Evolutionary conservation across 1,284 basidiomycete genomes (phyloP), one percentile per base, ranked within the genome.

Genomic region (Caloboletus firmus): DNA sequence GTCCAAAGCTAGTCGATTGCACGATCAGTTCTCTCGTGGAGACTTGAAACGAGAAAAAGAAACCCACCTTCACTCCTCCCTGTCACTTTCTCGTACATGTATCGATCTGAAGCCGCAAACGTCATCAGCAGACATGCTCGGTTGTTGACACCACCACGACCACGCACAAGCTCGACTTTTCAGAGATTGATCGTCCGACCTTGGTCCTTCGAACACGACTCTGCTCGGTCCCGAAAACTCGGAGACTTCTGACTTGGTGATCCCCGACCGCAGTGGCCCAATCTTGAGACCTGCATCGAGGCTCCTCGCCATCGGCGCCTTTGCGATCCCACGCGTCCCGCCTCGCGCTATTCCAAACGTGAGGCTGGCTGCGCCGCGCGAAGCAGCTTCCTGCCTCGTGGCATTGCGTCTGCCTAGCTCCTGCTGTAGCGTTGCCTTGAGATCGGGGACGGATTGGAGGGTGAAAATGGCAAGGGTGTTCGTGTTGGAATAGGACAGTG

Each of bases 71-170:
- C 87, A 58, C 91, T 87, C 34, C 93, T 79, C 64, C 91, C 89
- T 1, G 83, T 82, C 18, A 90, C 78, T 72, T 92, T 93, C 70
- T 96, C 93, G 66, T 91, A 93, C 93, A 96, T 95, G 71, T 97
- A 97, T 30, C 89, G 83, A 74, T 95, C 90, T 93, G 58, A n/a
- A 31, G 20, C 7, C 15, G 5, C 10, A 30, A 24, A 24, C 22
- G 4, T 26, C 7, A 47, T 68, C 43, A 65, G 48, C n/a, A 55
- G 47, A 32, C 41, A 20, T 30, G 10, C 34, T 17, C 42, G 41
- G 10, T n/a, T 28, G 32, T 18, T 18, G 46, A 41, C 51, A n/a
- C n/a, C n/a, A n/a, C 17, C 15, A 49, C 37, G 40, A 53, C 15
- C 9, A 28, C 84, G 77, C 67, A 89, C 85, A 88, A 46, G 74